Percentiles rank a stretch among this genome's conserved stretches.
Conservation (phyloP, 2,329 filamentous ascomycete genomes). For the Colletotrichum limetticola region DNA sequence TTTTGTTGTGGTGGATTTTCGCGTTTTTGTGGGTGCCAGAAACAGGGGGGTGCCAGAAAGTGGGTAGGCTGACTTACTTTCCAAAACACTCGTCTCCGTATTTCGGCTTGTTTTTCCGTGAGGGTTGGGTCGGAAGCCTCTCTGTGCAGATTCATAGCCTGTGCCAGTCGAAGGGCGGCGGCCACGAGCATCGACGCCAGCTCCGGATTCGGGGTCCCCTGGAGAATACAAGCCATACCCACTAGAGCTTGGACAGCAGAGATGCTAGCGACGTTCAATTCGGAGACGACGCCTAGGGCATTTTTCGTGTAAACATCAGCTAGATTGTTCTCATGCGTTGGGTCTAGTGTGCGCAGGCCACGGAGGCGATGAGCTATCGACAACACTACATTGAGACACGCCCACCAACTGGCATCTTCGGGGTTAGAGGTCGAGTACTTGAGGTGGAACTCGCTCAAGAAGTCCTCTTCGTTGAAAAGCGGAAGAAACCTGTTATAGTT, state of each 20-base stretch:
- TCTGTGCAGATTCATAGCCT: constrained; percentile 39
- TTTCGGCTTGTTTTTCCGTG: constrained; percentile 28
- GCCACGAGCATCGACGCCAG: constrained; percentile 37
- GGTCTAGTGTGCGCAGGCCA: constrained; percentile 35
- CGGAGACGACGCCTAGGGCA: constrained; percentile 36
- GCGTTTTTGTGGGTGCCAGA: no score
- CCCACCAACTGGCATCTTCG: constrained; percentile 38
- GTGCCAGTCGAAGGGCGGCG: constrained; percentile 38
- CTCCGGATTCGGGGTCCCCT: constrained; percentile 39
- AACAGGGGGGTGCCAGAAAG: no score
- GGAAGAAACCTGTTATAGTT: constrained; percentile 34
- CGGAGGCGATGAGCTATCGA: constrained; percentile 38
- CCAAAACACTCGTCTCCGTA: constrained; percentile 40
- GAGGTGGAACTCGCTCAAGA: constrained; percentile 27
- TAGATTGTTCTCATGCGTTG: constrained; percentile 30
- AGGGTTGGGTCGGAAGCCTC: constrained; percentile 17
- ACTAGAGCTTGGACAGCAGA: constrained; percentile 39
- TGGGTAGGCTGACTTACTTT: no score
- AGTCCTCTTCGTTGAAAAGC: constrained; percentile 35
- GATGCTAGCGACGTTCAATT: constrained; percentile 36
- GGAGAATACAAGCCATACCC: constrained; percentile 39
- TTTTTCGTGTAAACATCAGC: constrained; percentile 37
- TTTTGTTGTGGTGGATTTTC: no score
- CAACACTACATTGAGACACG: constrained; percentile 40
- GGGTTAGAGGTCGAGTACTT: constrained; percentile 30